Evolutionary conservation across 2,329 filamentous ascomycete genomes (phyloP), one percentile per base, ranked within the genome.

Genomic region (Alternaria conjuncta): DNA sequence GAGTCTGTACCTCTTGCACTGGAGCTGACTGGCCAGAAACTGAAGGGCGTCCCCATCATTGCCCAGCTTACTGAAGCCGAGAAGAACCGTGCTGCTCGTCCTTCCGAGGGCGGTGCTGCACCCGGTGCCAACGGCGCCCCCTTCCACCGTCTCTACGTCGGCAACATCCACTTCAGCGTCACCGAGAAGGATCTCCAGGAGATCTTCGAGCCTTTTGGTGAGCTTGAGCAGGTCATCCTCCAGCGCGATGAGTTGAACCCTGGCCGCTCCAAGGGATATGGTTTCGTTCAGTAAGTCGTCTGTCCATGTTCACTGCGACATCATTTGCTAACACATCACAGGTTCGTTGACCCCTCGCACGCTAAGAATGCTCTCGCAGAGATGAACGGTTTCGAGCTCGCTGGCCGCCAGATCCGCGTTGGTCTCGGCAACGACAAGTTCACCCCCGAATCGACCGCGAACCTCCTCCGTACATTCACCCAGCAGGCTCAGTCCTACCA

Each of bases 341-440:
- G 94, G 78, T 97, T 96, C 82, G 90, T 91, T 76, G 92, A 98
- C 78, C 94, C 95, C 63, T 89, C 89, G 69, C 90, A 97, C 82
- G 96, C 96, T 78, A 93, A 95, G 78, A 93, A 97, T 81, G 96
- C 96, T 66, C 86, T 99, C 69, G 94, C 97, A 82, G 97, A 97
- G 84, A 97, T 99, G 95, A 99, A 99, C 83, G 94, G 95, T 69
- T 99, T 98, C 84, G 96, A 98, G 83, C 90, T 99, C 73, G 96
- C 96, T 76, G 94, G 94, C 82, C 94, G 96, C 80, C 94, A 94
- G 69, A 98, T 99, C 81, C 94, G 96, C 79, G 96, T 99, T 82
- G 96, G 96, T 82, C 93, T 99, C 85, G 96, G 96, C 83, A 99
- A 97, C 85, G 96, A 99, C 92, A 98, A 98, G 89, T 98, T 98